Conservation (phyloP, 2,329 filamentous ascomycete genomes). For the Hypoxylon sp. region DNA sequence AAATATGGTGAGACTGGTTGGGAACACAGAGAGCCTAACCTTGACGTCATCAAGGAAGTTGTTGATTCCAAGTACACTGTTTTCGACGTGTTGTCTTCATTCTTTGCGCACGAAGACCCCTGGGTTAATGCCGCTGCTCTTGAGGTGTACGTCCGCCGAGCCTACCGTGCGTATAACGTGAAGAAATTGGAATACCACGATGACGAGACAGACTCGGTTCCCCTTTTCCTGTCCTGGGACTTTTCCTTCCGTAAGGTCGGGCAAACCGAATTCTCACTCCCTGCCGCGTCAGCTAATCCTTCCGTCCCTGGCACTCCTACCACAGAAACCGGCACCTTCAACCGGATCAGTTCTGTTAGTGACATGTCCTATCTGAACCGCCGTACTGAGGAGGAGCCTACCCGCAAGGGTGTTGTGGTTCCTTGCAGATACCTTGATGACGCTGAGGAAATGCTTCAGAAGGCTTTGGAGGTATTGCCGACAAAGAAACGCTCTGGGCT, state of each 20-base stretch:
- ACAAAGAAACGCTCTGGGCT: slow-evolving; percentile 73
- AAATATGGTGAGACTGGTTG: slow-evolving; percentile 96
- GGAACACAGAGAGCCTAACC: slow-evolving; percentile 93
- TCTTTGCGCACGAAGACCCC: slow-evolving; percentile 94
- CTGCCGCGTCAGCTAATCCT: slow-evolving; percentile 82
- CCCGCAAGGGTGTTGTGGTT: slow-evolving; percentile 92
- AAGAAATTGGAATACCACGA: slow-evolving; percentile 91
- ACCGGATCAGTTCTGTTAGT: slow-evolving; percentile 93
- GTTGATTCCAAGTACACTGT: slow-evolving; percentile 99
- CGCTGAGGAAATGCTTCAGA: slow-evolving; percentile 86
- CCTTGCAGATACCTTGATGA: slow-evolving; percentile 96
- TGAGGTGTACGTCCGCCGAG: slow-evolving; percentile 95
- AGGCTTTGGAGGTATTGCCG: slow-evolving; percentile 88
- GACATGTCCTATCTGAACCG: slow-evolving; percentile 92
- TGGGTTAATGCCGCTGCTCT: slow-evolving; percentile 95
- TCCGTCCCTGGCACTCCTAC: slow-evolving; percentile 86
- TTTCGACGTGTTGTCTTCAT: slow-evolving; percentile 93
- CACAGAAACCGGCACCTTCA: slow-evolving; percentile 72
- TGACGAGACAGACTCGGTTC: slow-evolving; percentile 73
- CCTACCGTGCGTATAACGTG: slow-evolving; percentile 95
- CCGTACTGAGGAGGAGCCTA: slow-evolving; percentile 81
- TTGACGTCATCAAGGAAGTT: slow-evolving; percentile 95
- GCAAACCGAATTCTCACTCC: slow-evolving; percentile 88
- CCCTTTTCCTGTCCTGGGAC: slow-evolving; percentile 92
- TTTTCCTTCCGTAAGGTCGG: slow-evolving; percentile 95